phyloP scores from a whole-genome alignment of 2,329 filamentous ascomycete genomes.

The Bertia moriformis region DNA sequence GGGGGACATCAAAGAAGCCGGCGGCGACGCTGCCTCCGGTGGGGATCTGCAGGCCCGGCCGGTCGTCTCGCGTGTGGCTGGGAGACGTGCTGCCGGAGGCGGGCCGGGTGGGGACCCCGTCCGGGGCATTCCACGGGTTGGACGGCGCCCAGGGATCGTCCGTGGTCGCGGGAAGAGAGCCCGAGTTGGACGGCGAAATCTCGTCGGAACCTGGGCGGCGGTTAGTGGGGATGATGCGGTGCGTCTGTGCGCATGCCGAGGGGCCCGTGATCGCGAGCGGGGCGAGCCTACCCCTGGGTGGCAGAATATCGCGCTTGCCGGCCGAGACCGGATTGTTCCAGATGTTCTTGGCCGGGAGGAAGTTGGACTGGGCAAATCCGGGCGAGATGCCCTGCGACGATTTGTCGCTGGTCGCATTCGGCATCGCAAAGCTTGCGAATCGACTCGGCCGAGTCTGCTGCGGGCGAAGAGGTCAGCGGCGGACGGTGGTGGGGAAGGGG shows the following conservation, averaged over 20 bases:
- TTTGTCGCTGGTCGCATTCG: slow-evolving; percentile 14
- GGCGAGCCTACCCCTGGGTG: slow-evolving; percentile 29
- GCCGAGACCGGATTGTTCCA: slow-evolving; percentile 28
- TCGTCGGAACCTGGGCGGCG: slow-evolving; percentile 24
- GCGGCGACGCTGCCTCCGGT: slow-evolving; percentile 16
- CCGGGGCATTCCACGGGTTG: slow-evolving; percentile 42
- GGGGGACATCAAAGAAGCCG: slow-evolving; percentile 29
- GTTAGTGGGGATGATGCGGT: too few species aligned
- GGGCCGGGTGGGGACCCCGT: slow-evolving; percentile 25
- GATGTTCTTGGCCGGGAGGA: slow-evolving; percentile 34
- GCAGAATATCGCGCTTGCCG: slow-evolving; percentile 26
- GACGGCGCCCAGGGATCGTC: slow-evolving; percentile 45
- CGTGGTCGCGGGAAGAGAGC: slow-evolving; percentile 53
- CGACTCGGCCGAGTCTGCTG: slow-evolving; percentile 20
- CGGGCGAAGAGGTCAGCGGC: slow-evolving; percentile 3
- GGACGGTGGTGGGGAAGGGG: too few species aligned
- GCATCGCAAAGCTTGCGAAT: slow-evolving; percentile 20
- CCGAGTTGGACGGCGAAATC: slow-evolving; percentile 41
- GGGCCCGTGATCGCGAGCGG: slow-evolving; percentile 1
- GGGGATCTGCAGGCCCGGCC: slow-evolving; percentile 24
- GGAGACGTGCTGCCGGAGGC: slow-evolving; percentile 42
- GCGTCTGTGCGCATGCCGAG: background rate
- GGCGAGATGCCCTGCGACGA: slow-evolving; percentile 18
- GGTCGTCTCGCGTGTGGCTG: slow-evolving; percentile 33
- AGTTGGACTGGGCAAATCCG: slow-evolving; percentile 17